Evolutionary conservation across 1,284 basidiomycete species (phyloP).

Genomic region (Ceratobasidium sp.): DNA sequence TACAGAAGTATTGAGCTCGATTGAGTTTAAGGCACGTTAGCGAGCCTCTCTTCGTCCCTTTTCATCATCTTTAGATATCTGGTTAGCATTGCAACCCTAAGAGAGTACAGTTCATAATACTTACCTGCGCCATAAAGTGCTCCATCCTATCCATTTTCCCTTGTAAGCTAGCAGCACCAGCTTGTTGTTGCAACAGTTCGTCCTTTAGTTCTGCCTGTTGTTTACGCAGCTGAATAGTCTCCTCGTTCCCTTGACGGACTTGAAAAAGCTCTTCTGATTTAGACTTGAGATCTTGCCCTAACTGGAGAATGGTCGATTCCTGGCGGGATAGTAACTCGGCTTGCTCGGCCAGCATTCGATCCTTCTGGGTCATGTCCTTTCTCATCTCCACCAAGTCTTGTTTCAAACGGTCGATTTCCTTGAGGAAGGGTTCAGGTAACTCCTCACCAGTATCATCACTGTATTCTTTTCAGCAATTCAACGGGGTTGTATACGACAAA

Average conservation of each 20-base stretch:
- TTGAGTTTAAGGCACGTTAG: background rate
- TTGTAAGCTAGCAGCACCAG: background rate
- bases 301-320: constrained; percentile 6
- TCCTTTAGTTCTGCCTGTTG: background rate
- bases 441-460: constrained; percentile 35
- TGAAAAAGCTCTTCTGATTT: background rate
- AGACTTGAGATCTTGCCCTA: background rate
- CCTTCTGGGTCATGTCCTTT: background rate
- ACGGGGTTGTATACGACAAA: background rate
- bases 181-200: constrained; percentile 20
- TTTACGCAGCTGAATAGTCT: background rate
- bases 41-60: background rate
- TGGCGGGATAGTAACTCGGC: background rate
- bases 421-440: background rate
- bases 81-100: too few relatives aligned
- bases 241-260: background rate
- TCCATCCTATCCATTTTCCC: constrained; percentile 31
- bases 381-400: background rate
- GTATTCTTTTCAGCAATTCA: background rate
- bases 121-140: constrained; percentile 15
- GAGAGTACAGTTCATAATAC: background rate
- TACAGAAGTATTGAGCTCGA: too few relatives aligned
- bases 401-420: background rate
- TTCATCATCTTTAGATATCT: background rate
- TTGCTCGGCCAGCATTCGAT: background rate